Percentiles rank a stretch among this genome's conserved stretches.
These are phyloP conservation scores for Ganoderma lucidum DNA, from an alignment of 1,284 basidiomycete genomes.

Conservation along the genomic window DNA sequence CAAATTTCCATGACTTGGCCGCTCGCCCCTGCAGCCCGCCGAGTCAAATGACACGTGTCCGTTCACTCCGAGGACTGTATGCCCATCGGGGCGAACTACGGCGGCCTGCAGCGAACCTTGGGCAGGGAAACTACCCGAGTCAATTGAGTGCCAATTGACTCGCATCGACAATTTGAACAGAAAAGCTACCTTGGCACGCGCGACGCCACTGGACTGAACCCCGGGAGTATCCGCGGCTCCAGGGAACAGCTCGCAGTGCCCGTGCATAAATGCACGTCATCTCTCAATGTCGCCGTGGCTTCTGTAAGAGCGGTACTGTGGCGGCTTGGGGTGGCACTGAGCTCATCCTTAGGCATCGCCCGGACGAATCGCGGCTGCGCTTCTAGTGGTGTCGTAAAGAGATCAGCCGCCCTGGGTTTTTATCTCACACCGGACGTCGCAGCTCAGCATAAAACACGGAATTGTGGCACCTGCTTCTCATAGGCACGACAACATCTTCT, in stretches of 20 bases:
- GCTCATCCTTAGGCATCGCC: constrained; percentile 3
- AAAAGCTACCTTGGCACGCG: constrained; percentile 5
- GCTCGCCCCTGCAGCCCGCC: constrained; percentile 2
- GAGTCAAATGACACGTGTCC: constrained; percentile 19
- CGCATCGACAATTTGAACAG: not conserved
- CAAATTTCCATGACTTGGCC: constrained; percentile 6
- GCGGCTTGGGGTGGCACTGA: not conserved
- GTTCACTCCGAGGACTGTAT: constrained; percentile 1
- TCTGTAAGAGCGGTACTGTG: not conserved
- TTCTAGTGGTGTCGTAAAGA: constrained; percentile 10
- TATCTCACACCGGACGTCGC: constrained; percentile 6
- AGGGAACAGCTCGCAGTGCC: too few relatives aligned
- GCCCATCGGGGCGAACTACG: constrained; percentile 4
- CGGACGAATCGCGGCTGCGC: constrained; percentile 6
- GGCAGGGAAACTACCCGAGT: not conserved
- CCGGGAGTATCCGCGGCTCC: not conserved
- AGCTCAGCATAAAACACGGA: constrained; percentile 4
- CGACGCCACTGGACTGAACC: not conserved
- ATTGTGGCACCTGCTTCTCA: not conserved
- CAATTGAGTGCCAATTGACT: not conserved
- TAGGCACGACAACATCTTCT: not conserved
- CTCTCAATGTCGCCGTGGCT: not conserved
- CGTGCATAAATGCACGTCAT: not conserved
- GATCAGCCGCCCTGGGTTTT: not conserved
- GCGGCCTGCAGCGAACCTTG: constrained; percentile 7